phyloP scores from a whole-genome alignment of 129 eudicot species.

The Ambrosia artemisiifolia region DNA sequence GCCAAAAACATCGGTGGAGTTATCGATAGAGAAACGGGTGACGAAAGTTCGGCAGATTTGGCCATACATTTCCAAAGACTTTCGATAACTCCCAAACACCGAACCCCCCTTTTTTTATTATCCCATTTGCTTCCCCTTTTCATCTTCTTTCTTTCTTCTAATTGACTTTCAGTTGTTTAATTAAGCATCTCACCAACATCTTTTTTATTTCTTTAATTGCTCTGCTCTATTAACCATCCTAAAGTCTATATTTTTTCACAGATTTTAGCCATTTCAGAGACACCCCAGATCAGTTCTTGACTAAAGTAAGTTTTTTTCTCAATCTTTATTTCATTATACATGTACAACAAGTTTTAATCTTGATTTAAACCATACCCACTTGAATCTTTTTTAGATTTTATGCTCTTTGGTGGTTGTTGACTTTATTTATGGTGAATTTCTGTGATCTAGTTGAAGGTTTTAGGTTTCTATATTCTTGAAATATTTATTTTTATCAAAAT shows the following conservation, averaged over 20 bases:
- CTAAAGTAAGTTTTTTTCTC: constrained; percentile 34
- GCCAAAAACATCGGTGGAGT: constrained; percentile 26
- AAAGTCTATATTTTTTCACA: constrained; percentile 17
- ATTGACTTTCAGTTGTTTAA: constrained; percentile 27
- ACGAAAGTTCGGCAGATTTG: constrained; percentile 38
- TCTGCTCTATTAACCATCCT: constrained; percentile 6
- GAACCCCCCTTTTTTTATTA: constrained; percentile 33
- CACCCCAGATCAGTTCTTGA: constrained; percentile 35
- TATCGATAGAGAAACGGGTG: constrained; percentile 12
- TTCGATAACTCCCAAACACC: constrained; percentile 37
- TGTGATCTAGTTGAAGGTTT: constrained; percentile 24
- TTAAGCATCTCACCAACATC: constrained; percentile 21
- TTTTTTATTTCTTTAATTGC: constrained; percentile 8
- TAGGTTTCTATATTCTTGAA: constrained; percentile 7
- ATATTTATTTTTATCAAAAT: background rate
- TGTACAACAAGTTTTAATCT: constrained; percentile 4
- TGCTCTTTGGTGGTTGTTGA: constrained; percentile 18
- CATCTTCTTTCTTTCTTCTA: constrained; percentile 19
- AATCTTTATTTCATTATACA: constrained; percentile 17
- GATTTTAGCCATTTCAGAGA: constrained; percentile 23
- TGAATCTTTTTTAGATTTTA: constrained; percentile 15
- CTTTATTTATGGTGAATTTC: constrained; percentile 26
- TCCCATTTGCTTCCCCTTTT: constrained; percentile 2
- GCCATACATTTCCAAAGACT: constrained; percentile 33
- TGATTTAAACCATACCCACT: constrained; percentile 29